These are phyloP conservation scores for Rhizophagus clarus DNA, from an alignment of 192 early-diverging fungal genomes.

Conservation along the genomic window DNA sequence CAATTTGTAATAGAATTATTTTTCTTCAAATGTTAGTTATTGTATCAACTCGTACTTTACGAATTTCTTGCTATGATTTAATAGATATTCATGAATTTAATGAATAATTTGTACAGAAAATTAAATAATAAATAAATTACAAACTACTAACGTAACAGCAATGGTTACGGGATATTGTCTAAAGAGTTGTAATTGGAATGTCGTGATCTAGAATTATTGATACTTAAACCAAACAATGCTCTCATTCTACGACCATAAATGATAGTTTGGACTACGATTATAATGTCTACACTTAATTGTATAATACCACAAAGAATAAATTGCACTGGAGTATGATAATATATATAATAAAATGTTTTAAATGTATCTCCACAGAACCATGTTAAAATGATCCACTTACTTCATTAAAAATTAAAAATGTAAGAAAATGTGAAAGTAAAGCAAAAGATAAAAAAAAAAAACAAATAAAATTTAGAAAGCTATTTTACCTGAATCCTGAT, in stretches of 20 bases:
- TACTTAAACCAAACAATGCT: conserved; percentile 2
- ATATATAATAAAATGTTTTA: conserved; percentile 60
- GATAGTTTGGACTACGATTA: conserved; percentile 55
- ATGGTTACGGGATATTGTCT: not conserved
- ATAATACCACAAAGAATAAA: conserved; percentile 58
- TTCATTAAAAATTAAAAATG: not conserved
- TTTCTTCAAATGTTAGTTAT: too few species aligned
- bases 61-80: too few species aligned
- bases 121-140: too few species aligned
- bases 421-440: not conserved
- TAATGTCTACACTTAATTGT: conserved; percentile 53
- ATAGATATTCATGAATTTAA: too few species aligned
- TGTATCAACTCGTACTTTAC: too few species aligned
- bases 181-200: conserved; percentile 26
- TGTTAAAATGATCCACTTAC: conserved; percentile 42
- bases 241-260: conserved; percentile 35
- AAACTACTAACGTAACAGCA: too few species aligned
- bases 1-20: too few species aligned
- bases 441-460: not conserved
- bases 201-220: not conserved
- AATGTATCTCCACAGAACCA: conserved; percentile 61
- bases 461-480: not conserved
- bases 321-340: conserved; percentile 50
- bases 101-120: too few species aligned
- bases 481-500: conserved; percentile 46